Evolutionary conservation across 2,329 filamentous ascomycete genomes (phyloP).

Genomic region (Claviceps humidiphila): DNA sequence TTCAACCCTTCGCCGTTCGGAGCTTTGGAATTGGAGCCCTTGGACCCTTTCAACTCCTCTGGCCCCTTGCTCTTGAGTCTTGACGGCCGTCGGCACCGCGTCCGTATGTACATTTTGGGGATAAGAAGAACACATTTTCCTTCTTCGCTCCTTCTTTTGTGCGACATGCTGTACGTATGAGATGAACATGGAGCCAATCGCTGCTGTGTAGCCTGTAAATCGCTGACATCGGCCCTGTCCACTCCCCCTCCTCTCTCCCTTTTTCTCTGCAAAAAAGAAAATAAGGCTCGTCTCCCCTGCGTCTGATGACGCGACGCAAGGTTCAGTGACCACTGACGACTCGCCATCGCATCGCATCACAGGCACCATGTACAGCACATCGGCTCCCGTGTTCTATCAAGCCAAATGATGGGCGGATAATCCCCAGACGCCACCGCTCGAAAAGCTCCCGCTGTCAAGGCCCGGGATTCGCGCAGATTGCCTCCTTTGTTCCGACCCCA

Average conservation of each 20-base stretch:
- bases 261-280: background rate
- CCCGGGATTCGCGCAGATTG: slow-evolving; percentile 1
- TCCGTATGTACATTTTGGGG: too few species aligned
- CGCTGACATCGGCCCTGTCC: background rate
- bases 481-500: background rate
- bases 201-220: background rate
- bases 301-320: background rate
- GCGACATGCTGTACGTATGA: background rate
- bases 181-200: background rate
- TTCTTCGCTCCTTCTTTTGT: too few species aligned
- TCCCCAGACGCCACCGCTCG: background rate
- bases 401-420: background rate
- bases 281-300: background rate
- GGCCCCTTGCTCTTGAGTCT: too few species aligned
- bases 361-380: background rate
- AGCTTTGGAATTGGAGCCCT: too few species aligned
- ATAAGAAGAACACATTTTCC: too few species aligned
- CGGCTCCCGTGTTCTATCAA: slow-evolving; percentile 6
- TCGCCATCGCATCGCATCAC: background rate
- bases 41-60: too few species aligned
- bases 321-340: background rate
- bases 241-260: background rate
- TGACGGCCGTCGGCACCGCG: too few species aligned
- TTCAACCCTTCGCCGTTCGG: too few species aligned
- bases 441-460: slow-evolving; percentile 4